Evolutionary conservation across 1,284 basidiomycete genomes (phyloP), one percentile per base, ranked within the genome.

Genomic region (Lentinula novae-zelandiae): DNA sequence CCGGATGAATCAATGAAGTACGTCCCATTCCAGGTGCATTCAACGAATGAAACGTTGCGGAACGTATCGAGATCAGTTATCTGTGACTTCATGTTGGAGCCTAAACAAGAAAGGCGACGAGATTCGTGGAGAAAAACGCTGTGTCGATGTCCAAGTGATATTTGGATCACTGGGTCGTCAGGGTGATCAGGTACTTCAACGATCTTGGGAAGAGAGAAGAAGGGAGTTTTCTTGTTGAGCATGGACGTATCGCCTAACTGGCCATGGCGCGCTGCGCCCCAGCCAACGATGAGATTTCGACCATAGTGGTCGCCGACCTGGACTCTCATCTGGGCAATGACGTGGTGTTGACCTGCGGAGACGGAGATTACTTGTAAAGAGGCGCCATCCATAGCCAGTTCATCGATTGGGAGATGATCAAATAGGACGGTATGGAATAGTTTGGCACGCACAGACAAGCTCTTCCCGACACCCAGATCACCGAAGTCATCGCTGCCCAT

Each of bases 401-500:
- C 71, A 56, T 71, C 68, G 12, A 73, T 51, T 46, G 69, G 62
- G 62, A 80, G 61, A 65, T 74, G 75, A 51, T 73, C 73, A 63
- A 87, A 76, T 31, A 68, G 63, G 64, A 89, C 76, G 55, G 77
- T 44, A 63, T 81, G 73, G 48, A 81, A 72, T 7, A 70, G 66
- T 3, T 61, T 33, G 15, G 46, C 57, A 42, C 66, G 65, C 49
- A 53, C 62, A 3, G 66, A 44, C 17, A 13, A 12, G 13, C 38
- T 58, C 10, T 67, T 67, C 1, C 82, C 84, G 44, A 81, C 68
- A 1, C 91, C 93, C 38, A 93, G 79, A 68, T 90, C 87, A 3
- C 92, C 92, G 69, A 88, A 94, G 70, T 94, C 93, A 71, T 95
- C 82, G 1, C 86, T 82, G 0, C 94, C 94, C 77, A 92, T 85